phyloP scores from a whole-genome alignment of 176 grass and related monocot genomes.

The Themeda triandra region DNA sequence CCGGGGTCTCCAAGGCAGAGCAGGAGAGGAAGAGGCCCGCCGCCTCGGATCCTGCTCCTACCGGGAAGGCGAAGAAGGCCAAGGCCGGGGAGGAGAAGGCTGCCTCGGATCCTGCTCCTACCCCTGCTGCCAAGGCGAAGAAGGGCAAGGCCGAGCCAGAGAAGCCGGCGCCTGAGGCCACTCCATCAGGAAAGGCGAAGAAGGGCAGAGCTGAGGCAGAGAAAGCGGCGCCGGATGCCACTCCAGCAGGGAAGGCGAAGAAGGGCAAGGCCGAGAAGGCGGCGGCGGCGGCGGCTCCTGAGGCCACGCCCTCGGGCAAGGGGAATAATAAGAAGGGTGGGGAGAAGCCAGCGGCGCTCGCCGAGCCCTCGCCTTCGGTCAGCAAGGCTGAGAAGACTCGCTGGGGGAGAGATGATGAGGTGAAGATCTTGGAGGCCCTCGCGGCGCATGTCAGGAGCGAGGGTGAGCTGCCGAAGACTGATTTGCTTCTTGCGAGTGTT shows the following conservation, averaged over 20 bases:
- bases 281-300: not conserved
- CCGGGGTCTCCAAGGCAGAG: not conserved
- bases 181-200: not conserved
- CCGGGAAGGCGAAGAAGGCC: slow-evolving; percentile 26
- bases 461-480: not conserved
- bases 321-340: slow-evolving; percentile 9
- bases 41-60: not conserved
- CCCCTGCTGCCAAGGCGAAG: not conserved
- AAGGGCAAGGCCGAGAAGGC: not conserved
- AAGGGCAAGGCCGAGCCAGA: not conserved
- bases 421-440: slow-evolving; percentile 28
- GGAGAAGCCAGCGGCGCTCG: not conserved
- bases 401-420: slow-evolving; percentile 14
- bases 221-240: not conserved
- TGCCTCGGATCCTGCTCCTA: not conserved
- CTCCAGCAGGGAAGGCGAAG: not conserved
- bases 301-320: not conserved
- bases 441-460: not conserved
- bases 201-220: not conserved
- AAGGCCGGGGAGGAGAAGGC: not conserved
- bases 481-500: not conserved
- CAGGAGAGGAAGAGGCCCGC: slow-evolving; percentile 27
- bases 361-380: not conserved
- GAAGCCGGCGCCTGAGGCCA: not conserved
- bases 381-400: not conserved